These are phyloP conservation scores for Russula sp. DNA, from an alignment of 768 basidiomycete genomes.

Conservation along the genomic window DNA sequence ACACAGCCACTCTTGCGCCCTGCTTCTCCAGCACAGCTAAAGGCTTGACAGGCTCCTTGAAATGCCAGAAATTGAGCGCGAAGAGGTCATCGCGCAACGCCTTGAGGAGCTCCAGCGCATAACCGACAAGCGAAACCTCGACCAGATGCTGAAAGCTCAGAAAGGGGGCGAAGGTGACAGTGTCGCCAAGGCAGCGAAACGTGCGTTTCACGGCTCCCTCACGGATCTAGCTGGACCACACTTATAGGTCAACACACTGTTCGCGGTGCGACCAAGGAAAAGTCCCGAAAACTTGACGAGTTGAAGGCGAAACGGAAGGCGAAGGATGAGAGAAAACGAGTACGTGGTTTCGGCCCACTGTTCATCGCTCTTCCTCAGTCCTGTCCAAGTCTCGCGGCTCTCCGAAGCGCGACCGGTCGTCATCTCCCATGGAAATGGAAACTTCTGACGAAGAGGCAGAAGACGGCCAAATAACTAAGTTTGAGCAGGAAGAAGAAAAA, in stretches of 20 bases:
- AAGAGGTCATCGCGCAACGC: constrained; percentile 76
- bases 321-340: constrained; percentile 83
- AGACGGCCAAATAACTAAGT: constrained; percentile 70
- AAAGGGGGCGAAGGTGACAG: constrained; percentile 48
- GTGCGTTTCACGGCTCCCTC: constrained; percentile 37
- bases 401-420: constrained; percentile 64
- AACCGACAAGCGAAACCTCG: constrained; percentile 63
- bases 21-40: constrained; percentile 21
- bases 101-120: constrained; percentile 74
- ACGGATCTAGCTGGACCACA: background rate
- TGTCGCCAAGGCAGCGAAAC: constrained; percentile 70
- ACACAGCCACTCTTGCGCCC: constrained; percentile 26
- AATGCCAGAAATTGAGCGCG: constrained; percentile 85
- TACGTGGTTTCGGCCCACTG: constrained; percentile 33
- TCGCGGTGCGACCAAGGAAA: constrained; percentile 75
- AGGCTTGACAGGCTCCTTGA: constrained; percentile 52
- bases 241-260: constrained; percentile 62
- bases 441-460: constrained; percentile 73
- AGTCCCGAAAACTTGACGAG: constrained; percentile 72
- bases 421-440: constrained; percentile 83
- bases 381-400: constrained; percentile 38
- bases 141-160: constrained; percentile 68
- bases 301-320: constrained; percentile 82
- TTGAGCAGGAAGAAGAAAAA: constrained; percentile 68
- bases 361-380: constrained; percentile 18